Evolutionary conservation across 116 monocot species (phyloP).

Genomic region (Dioscorea cayenensis): DNA sequence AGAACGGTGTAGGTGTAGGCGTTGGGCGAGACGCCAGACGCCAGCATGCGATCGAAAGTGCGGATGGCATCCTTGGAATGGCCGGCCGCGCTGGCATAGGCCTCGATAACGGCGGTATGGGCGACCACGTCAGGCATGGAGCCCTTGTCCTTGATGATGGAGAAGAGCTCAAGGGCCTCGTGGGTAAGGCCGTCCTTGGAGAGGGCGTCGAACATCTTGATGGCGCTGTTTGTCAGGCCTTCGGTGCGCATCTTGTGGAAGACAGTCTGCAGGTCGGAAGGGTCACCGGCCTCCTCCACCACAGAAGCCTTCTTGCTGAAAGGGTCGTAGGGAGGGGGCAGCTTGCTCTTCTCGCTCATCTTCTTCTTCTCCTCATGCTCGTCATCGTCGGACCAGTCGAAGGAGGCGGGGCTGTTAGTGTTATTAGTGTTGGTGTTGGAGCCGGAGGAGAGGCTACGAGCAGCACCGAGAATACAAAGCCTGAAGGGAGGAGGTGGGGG

Average conservation of each 20-base stretch:
- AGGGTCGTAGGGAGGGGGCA: conserved; percentile 90
- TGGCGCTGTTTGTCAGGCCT: conserved; percentile 71
- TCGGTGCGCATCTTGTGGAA: conserved; percentile 86
- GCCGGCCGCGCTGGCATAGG: conserved; percentile 75
- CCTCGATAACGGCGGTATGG: conserved; percentile 92
- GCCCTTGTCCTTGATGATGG: conserved; percentile 84
- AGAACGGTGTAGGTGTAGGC: conserved; percentile 82
- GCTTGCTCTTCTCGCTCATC: conserved; percentile 20
- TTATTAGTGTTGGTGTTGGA: conserved; percentile 31
- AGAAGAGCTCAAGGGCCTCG: conserved; percentile 82
- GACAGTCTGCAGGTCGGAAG: conserved; percentile 74
- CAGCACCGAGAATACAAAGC: neutral
- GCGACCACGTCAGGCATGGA: conserved; percentile 96
- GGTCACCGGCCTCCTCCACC: conserved; percentile 58
- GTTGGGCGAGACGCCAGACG: conserved; percentile 74
- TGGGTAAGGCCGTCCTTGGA: conserved; percentile 90
- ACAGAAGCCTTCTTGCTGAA: conserved; percentile 71
- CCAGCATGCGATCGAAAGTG: conserved; percentile 80
- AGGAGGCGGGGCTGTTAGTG: conserved; percentile 59
- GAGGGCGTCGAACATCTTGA: conserved; percentile 99
- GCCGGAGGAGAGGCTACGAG: conserved; percentile 5
- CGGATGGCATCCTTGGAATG: conserved; percentile 68
- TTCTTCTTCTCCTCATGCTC: conserved; percentile 3
- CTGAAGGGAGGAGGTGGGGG: neutral
- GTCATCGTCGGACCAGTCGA: conserved; percentile 82